These are phyloP conservation scores for Cryphonectria nitschkei DNA, from an alignment of 2,329 filamentous ascomycete genomes.

Conservation along the genomic window DNA sequence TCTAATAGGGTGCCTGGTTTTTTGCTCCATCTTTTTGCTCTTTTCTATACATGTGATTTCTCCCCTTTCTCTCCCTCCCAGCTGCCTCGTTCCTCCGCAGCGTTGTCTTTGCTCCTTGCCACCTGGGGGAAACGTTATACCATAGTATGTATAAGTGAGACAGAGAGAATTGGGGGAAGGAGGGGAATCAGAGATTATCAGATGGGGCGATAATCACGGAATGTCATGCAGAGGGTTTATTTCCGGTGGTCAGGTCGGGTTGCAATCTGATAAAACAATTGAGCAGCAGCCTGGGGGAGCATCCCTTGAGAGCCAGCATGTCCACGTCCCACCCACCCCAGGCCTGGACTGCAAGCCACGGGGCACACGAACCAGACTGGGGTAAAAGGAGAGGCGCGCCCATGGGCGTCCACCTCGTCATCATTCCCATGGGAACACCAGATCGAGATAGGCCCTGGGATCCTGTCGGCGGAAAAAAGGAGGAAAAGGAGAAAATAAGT, in stretches of 20 bases:
- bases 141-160: background rate
- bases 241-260: background rate
- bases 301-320: background rate
- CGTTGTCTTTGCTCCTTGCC: background rate
- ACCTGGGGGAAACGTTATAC: too few species aligned
- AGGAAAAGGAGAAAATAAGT: background rate
- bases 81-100: background rate
- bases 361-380: background rate
- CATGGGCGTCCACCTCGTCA: background rate
- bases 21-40: background rate
- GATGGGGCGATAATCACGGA: constrained; percentile 13
- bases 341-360: background rate
- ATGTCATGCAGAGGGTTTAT: background rate
- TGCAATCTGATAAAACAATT: constrained; percentile 4
- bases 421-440: background rate
- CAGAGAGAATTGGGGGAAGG: background rate
- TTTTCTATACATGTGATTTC: too few species aligned
- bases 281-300: background rate
- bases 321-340: background rate
- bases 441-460: too few species aligned
- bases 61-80: background rate
- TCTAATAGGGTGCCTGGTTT: background rate
- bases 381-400: background rate
- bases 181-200: constrained; percentile 4
- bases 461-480: too few species aligned